phyloP scores from a whole-genome alignment of 2,329 filamentous ascomycete species.

The Microdochium trichocladiopsis region DNA sequence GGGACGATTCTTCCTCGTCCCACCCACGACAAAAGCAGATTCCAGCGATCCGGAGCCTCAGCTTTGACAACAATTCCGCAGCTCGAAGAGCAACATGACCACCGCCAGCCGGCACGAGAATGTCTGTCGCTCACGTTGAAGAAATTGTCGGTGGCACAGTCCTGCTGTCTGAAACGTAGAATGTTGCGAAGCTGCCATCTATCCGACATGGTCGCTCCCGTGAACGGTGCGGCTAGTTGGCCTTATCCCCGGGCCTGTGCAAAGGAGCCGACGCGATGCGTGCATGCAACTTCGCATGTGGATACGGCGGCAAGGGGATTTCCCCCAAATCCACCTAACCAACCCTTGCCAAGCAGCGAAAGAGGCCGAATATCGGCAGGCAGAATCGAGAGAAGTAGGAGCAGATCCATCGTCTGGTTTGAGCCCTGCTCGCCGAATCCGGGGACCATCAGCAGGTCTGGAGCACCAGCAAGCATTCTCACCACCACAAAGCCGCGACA shows the following conservation, averaged over 20 bases:
- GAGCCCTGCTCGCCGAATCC: background rate
- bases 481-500: background rate
- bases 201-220: background rate
- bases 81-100: no score
- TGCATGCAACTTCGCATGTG: background rate
- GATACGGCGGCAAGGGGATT: background rate
- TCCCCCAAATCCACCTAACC: background rate
- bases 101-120: no score
- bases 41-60: no score
- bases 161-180: background rate
- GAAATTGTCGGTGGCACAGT: no score
- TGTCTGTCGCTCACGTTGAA: no score
- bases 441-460: background rate
- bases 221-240: background rate
- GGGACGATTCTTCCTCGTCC: no score
- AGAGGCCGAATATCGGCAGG: background rate
- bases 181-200: background rate
- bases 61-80: no score
- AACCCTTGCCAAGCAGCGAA: background rate
- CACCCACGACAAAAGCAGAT: no score
- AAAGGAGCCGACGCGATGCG: background rate
- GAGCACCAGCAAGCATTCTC: background rate
- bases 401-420: background rate
- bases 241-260: background rate
- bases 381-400: background rate